Conservation (phyloP, 257 asterid species). For the Mitragyna speciosa region DNA sequence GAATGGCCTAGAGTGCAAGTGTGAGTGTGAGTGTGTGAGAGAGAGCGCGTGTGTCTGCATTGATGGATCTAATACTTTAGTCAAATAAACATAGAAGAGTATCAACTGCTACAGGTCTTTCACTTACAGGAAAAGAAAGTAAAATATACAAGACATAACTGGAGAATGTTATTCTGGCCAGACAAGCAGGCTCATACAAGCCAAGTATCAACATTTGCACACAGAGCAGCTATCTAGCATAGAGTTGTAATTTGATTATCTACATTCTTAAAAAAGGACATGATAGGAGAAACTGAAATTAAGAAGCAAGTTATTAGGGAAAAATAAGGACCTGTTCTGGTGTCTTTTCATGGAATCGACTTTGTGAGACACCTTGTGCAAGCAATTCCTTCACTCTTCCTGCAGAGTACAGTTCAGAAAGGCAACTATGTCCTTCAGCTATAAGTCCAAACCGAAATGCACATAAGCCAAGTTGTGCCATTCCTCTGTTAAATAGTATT, state of each 20-base stretch:
- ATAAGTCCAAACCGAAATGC: conserved; percentile 85
- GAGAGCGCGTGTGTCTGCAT: too few species aligned
- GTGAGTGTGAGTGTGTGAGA: too few species aligned
- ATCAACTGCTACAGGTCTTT: neutral
- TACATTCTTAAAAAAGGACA: neutral
- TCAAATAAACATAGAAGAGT: neutral
- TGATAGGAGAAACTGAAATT: neutral
- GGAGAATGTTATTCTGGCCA: neutral
- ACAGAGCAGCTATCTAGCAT: neutral
- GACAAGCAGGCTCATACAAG: neutral
- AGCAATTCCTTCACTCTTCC: conserved; percentile 94
- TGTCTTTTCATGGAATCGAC: conserved; percentile 91
- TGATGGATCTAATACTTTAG: too few species aligned
- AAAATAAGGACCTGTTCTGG: conserved; percentile 76
- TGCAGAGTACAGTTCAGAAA: conserved; percentile 83
- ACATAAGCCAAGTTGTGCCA: conserved; percentile 96
- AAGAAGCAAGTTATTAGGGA: neutral
- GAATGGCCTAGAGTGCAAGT: too few species aligned
- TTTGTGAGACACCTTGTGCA: conserved; percentile 95
- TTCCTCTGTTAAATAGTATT: conserved; percentile 82
- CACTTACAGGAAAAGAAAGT: neutral
- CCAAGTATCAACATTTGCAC: neutral
- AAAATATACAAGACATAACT: neutral
- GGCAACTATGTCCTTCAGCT: conserved; percentile 75
- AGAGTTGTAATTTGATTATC: neutral